Percentiles rank a stretch among this genome's conserved stretches.
Conservation (phyloP, 1,284 basidiomycete genomes). For the Marasmius sp. region DNA sequence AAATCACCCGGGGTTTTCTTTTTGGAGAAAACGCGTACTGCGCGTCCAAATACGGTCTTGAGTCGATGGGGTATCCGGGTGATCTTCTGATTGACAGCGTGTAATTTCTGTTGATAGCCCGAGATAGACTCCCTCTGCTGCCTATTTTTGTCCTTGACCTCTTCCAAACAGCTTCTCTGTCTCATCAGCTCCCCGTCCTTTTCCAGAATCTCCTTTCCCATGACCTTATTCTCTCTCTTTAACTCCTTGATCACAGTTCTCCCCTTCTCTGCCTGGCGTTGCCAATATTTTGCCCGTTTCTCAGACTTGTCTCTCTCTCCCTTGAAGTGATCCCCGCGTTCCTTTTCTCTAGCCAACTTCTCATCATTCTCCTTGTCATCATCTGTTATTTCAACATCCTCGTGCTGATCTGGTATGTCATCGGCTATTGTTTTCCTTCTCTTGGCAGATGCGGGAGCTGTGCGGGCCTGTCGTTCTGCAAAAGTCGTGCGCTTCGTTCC, state of each 20-base stretch:
- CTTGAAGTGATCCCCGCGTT: not conserved
- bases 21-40: not conserved
- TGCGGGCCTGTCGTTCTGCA: not conserved
- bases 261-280: not conserved
- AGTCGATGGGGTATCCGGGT: not conserved
- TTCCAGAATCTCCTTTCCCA: not conserved
- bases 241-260: not conserved
- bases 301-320: not conserved
- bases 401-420: not conserved
- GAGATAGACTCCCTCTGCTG: not conserved
- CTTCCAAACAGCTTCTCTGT: not conserved
- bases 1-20: not conserved
- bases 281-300: not conserved
- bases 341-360: not conserved
- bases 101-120: not conserved
- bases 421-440: not conserved
- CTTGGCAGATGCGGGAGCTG: not conserved
- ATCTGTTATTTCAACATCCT: not conserved
- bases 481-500: not conserved
- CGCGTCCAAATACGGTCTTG: not conserved
- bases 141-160: not conserved
- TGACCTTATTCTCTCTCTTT: not conserved
- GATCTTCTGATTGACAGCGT: not conserved
- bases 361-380: not conserved
- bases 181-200: not conserved